phyloP scores from a whole-genome alignment of 768 basidiomycete species.

The Phlebiopsis gigantea region DNA sequence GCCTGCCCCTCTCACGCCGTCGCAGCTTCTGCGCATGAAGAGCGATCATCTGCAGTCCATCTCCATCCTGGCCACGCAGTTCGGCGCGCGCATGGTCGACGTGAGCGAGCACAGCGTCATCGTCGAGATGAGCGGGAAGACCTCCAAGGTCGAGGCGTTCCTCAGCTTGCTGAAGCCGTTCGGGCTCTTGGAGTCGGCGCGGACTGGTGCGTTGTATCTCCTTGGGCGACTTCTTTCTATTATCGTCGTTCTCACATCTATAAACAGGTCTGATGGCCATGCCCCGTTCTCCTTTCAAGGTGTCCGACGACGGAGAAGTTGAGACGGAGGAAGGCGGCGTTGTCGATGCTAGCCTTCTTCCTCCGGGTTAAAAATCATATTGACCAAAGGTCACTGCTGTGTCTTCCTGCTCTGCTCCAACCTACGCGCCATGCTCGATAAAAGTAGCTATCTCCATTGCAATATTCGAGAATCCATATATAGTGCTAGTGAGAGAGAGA shows the following conservation, averaged over 20 bases:
- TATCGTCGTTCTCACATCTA: not conserved
- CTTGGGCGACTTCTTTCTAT: not conserved
- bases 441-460: conserved; percentile 1
- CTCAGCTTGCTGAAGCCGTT: conserved; percentile 88
- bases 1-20: conserved; percentile 41
- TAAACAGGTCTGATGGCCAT: conserved; percentile 89
- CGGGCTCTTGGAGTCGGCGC: conserved; percentile 90
- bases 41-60: conserved; percentile 90
- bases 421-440: not conserved
- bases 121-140: conserved; percentile 93
- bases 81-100: conserved; percentile 91
- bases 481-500: not conserved
- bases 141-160: conserved; percentile 87
- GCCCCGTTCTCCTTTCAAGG: conserved; percentile 88
- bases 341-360: conserved; percentile 90
- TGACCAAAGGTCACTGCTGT: not conserved
- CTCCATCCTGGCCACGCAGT: conserved; percentile 77
- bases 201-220: conserved; percentile 63
- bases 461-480: not conserved
- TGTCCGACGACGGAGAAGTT: conserved; percentile 50
- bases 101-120: conserved; percentile 93
- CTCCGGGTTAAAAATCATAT: conserved; percentile 87
- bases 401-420: not conserved
- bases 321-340: conserved; percentile 43
- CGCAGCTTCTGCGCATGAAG: conserved; percentile 83